Percentiles rank a stretch among this genome's conserved stretches.
These are phyloP conservation scores for Setomelanomma holmii DNA, from an alignment of 2,329 filamentous ascomycete genomes.

Conservation along the genomic window DNA sequence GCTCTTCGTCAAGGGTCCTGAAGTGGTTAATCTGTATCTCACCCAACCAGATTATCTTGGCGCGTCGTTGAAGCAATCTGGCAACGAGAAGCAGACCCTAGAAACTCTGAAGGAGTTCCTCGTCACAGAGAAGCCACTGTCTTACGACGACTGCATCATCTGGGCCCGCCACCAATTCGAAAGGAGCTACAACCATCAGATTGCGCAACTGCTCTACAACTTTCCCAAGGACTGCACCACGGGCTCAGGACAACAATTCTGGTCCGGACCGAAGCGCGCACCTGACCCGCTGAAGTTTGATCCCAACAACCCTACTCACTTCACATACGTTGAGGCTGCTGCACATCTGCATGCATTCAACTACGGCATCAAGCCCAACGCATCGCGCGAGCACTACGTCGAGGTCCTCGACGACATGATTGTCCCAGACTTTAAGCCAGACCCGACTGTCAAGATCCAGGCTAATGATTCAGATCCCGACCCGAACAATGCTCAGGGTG, in stretches of 20 bases:
- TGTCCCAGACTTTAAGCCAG: conserved; percentile 91
- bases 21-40: conserved; percentile 93
- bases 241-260: conserved; percentile 89
- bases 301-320: conserved; percentile 81
- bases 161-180: conserved; percentile 96
- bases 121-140: conserved; percentile 88
- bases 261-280: conserved; percentile 97
- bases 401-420: conserved; percentile 91
- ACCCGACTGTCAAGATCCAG: conserved; percentile 93
- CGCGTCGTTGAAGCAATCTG: conserved; percentile 85
- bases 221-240: conserved; percentile 95
- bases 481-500: conserved; percentile 73
- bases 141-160: conserved; percentile 93
- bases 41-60: conserved; percentile 90
- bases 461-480: conserved; percentile 95
- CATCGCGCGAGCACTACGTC: conserved; percentile 74
- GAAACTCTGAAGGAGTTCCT: conserved; percentile 90
- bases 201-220: conserved; percentile 93
- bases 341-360: conserved; percentile 97
- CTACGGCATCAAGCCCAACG: conserved; percentile 91
- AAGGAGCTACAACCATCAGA: conserved; percentile 95
- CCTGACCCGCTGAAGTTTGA: conserved; percentile 93
- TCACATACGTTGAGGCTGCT: conserved; percentile 84
- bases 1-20: conserved; percentile 90
- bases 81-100: conserved; percentile 91